Percentiles rank a stretch among this genome's conserved stretches.
Evolutionary conservation across 2,329 filamentous ascomycete species (phyloP).

Genomic region (Elsinoe fawcettii): DNA sequence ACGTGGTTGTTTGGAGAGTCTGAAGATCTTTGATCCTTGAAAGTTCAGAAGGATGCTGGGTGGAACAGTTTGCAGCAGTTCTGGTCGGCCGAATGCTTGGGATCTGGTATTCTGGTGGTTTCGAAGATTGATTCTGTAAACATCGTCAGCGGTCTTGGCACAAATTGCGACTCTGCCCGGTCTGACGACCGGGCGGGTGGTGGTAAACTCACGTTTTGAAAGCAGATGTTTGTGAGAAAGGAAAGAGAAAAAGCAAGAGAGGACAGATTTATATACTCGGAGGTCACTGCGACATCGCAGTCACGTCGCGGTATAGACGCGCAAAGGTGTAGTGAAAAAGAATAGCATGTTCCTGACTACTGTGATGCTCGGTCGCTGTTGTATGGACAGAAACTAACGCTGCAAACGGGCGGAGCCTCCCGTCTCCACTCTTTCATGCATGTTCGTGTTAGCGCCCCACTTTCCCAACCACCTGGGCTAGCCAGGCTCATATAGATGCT

Average conservation of each 20-base stretch:
- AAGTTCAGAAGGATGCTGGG: neutral
- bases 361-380: neutral
- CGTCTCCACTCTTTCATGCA: neutral
- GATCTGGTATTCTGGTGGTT: neutral
- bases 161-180: neutral
- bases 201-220: neutral
- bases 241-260: neutral
- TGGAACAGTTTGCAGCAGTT: neutral
- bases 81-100: neutral
- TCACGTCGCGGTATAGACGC: too few relatives aligned
- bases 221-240: neutral
- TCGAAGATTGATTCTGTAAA: conserved; percentile 5
- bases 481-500: neutral
- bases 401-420: neutral
- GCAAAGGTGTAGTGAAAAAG: neutral
- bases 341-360: neutral
- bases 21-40: neutral
- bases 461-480: neutral
- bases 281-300: neutral
- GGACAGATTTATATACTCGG: neutral
- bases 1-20: neutral
- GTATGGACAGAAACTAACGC: neutral
- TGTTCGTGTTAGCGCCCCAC: neutral
- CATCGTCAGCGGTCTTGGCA: conserved; percentile 7
- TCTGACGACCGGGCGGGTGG: neutral